These are phyloP conservation scores for Fulvia fulva DNA, from an alignment of 2,329 filamentous ascomycete species.

Conservation along the genomic window DNA sequence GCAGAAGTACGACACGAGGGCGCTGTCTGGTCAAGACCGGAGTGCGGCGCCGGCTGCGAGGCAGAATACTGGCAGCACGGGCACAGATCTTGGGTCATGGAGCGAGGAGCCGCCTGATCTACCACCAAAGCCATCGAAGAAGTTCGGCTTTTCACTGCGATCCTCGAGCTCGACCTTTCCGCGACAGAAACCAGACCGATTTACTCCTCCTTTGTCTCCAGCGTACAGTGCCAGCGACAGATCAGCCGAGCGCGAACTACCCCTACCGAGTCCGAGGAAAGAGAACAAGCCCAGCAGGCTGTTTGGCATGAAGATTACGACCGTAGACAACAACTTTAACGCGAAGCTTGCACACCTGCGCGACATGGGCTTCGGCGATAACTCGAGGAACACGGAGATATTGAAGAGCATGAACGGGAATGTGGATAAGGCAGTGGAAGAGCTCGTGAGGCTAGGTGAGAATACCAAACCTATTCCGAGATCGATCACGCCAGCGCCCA, in stretches of 20 bases:
- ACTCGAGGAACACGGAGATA: conserved; percentile 73
- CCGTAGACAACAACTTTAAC: conserved; percentile 65
- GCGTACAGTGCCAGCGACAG: conserved; percentile 28
- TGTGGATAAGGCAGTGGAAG: conserved; percentile 79
- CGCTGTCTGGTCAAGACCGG: conserved; percentile 37
- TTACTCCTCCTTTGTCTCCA: conserved; percentile 36
- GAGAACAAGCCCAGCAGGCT: conserved; percentile 55
- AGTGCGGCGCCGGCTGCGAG: conserved; percentile 35
- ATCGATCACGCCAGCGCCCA: conserved; percentile 30
- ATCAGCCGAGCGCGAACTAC: conserved; percentile 12
- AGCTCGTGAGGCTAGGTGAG: conserved; percentile 77
- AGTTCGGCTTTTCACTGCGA: conserved; percentile 62
- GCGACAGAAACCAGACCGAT: conserved; percentile 48
- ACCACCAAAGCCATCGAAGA: conserved; percentile 57
- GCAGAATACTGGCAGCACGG: conserved; percentile 55
- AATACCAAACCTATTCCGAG: conserved; percentile 45
- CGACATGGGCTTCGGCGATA: conserved; percentile 90
- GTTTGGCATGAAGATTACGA: conserved; percentile 40
- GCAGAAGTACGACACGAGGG: conserved; percentile 78
- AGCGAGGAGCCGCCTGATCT: conserved; percentile 56
- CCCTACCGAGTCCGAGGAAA: conserved; percentile 21
- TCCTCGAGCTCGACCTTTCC: conserved; percentile 67
- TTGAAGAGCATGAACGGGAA: conserved; percentile 81
- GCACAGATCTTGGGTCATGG: conserved; percentile 39
- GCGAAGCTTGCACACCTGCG: conserved; percentile 71